Evolutionary conservation across 2,329 filamentous ascomycete genomes (phyloP).

Genomic region (Rhinocladiella mackenziei): DNA sequence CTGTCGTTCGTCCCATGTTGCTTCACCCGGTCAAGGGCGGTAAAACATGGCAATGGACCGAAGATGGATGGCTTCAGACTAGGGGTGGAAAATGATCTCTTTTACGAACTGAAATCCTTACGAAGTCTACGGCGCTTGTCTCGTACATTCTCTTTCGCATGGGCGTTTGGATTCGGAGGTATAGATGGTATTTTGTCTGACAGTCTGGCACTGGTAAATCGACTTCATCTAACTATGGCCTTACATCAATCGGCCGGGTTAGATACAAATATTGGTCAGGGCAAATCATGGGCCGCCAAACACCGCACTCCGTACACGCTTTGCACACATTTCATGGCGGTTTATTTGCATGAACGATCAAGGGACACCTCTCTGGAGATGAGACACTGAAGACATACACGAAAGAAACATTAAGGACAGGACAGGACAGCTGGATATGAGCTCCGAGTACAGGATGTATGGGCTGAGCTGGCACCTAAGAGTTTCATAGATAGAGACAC

Average conservation of each 20-base stretch:
- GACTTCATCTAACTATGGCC: conserved; percentile 6
- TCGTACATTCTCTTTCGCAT: conserved; percentile 16
- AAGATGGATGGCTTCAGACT: conserved; percentile 28
- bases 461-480: conserved; percentile 10
- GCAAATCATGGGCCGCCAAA: conserved; percentile 9
- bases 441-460: conserved; percentile 14
- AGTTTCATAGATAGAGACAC: conserved; percentile 4
- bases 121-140: not conserved
- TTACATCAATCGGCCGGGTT: conserved; percentile 2
- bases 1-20: conserved; percentile 33
- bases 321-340: conserved; percentile 18
- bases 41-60: conserved; percentile 34
- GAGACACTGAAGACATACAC: conserved; percentile 21
- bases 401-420: conserved; percentile 7
- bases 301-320: too few relatives aligned
- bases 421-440: conserved; percentile 21
- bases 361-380: conserved; percentile 13
- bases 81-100: conserved; percentile 25
- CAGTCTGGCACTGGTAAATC: conserved; percentile 16
- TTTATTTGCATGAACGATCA: conserved; percentile 14
- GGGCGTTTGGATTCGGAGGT: conserved; percentile 23
- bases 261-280: conserved; percentile 6
- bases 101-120: not conserved
- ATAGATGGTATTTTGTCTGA: too few relatives aligned
- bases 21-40: conserved; percentile 36